These are phyloP conservation scores for Solanum arcanum DNA, from an alignment of 257 asterid species.

Conservation along the genomic window DNA sequence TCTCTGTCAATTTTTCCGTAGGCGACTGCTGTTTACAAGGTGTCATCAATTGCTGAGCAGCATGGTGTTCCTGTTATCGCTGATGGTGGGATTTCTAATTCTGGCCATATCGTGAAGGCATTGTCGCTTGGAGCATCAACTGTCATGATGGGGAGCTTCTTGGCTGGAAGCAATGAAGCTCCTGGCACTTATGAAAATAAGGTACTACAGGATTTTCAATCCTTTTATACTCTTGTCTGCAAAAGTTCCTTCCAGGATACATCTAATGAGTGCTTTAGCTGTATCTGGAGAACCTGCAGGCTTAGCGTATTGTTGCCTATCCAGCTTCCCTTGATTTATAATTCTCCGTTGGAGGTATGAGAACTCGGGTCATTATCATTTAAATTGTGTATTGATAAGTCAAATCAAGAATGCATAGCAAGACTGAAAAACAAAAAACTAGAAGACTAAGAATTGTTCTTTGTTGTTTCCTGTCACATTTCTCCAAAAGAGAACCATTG, in stretches of 20 bases:
- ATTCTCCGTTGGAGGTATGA: not conserved
- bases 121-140: constrained; percentile 90
- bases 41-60: constrained; percentile 65
- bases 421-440: not conserved
- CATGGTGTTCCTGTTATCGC: constrained; percentile 77
- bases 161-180: constrained; percentile 90
- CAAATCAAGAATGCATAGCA: not conserved
- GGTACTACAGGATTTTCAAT: constrained; percentile 21
- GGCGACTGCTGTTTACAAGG: constrained; percentile 90
- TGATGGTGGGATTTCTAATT: constrained; percentile 91
- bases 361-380: not conserved
- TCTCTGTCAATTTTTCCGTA: constrained; percentile 1
- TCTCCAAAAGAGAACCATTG: not conserved
- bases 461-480: not conserved
- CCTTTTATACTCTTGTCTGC: not conserved
- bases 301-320: not conserved
- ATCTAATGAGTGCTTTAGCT: not conserved
- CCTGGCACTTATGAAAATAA: constrained; percentile 61
- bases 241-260: not conserved
- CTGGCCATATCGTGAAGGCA: constrained; percentile 96
- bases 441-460: not conserved
- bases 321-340: not conserved
- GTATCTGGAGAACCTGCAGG: not conserved
- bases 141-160: constrained; percentile 77
- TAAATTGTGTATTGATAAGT: not conserved